These are phyloP conservation scores for Podosphaera leucotricha DNA, from an alignment of 2,329 filamentous ascomycete genomes.

Conservation along the genomic window DNA sequence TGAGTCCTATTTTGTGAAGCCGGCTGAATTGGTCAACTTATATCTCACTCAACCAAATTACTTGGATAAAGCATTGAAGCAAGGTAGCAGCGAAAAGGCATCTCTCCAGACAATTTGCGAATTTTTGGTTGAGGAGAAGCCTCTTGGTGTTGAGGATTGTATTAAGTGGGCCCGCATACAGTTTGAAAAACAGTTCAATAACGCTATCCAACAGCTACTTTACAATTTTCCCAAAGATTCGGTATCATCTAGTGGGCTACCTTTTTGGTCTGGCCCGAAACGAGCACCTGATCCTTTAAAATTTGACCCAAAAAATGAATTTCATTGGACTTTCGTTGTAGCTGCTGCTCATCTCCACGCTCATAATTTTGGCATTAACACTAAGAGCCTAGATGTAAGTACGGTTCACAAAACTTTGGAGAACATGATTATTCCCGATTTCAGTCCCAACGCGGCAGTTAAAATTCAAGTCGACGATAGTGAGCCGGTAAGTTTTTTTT, in stretches of 20 bases:
- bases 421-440: conserved; percentile 88
- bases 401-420: conserved; percentile 64
- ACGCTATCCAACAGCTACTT: conserved; percentile 81
- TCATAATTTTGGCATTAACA: conserved; percentile 93
- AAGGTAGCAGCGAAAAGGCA: conserved; percentile 84
- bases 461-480: conserved; percentile 95
- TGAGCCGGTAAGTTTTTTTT: conserved; percentile 39
- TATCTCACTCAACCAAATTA: conserved; percentile 86
- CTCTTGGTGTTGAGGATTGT: conserved; percentile 82
- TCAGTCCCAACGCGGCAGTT: conserved; percentile 67
- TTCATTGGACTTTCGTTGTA: conserved; percentile 71
- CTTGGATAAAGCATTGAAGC: conserved; percentile 64
- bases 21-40: conserved; percentile 79
- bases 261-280: conserved; percentile 97
- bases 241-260: conserved; percentile 63
- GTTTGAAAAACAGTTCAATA: conserved; percentile 94
- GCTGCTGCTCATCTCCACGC: conserved; percentile 81
- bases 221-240: conserved; percentile 97
- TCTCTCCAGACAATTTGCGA: conserved; percentile 78
- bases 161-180: conserved; percentile 83
- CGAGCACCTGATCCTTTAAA: conserved; percentile 78
- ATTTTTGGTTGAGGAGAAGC: conserved; percentile 77
- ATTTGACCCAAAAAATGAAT: conserved; percentile 65
- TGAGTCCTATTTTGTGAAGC: conserved; percentile 80
- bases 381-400: conserved; percentile 44